Evolutionary conservation across 345 rosid genomes (phyloP).

Genomic region (Rhizophora mangle): DNA sequence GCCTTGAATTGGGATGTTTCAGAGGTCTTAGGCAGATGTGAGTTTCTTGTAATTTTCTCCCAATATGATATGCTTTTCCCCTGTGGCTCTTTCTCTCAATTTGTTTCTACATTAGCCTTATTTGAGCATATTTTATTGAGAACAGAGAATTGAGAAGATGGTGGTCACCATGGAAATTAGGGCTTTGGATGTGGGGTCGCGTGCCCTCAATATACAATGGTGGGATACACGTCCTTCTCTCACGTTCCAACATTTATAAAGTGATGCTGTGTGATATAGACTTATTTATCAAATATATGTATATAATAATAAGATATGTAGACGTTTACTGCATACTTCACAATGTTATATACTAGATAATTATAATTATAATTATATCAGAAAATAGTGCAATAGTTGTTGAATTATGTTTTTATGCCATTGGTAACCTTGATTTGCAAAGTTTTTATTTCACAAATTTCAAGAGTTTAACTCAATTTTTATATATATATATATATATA

Average conservation of each 20-base stretch:
- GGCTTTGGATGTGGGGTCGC: conserved; percentile 31
- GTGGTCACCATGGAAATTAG: conserved; percentile 29
- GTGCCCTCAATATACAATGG: conserved; percentile 27
- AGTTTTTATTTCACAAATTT: no score
- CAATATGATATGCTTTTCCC: not conserved
- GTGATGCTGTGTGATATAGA: not conserved
- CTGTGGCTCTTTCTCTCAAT: not conserved
- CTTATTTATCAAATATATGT: no score
- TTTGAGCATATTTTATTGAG: conserved; percentile 1
- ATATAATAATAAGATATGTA: no score
- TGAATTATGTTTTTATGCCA: no score
- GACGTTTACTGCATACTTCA: no score
- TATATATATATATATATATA: no score
- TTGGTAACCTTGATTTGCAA: no score
- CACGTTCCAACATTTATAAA: conserved; percentile 24
- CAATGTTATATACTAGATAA: no score
- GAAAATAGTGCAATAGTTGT: no score
- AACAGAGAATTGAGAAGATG: not conserved
- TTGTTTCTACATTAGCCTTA: not conserved
- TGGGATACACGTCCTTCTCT: conserved; percentile 39
- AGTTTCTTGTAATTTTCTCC: conserved; percentile 11
- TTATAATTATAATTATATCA: no score
- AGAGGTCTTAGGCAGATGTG: not conserved
- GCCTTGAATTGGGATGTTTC: conserved; percentile 23
- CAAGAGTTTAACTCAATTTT: no score